Evolutionary conservation across 2,329 filamentous ascomycete genomes (phyloP), one percentile per base, ranked within the genome.

Genomic region (Aspergillus sp.): DNA sequence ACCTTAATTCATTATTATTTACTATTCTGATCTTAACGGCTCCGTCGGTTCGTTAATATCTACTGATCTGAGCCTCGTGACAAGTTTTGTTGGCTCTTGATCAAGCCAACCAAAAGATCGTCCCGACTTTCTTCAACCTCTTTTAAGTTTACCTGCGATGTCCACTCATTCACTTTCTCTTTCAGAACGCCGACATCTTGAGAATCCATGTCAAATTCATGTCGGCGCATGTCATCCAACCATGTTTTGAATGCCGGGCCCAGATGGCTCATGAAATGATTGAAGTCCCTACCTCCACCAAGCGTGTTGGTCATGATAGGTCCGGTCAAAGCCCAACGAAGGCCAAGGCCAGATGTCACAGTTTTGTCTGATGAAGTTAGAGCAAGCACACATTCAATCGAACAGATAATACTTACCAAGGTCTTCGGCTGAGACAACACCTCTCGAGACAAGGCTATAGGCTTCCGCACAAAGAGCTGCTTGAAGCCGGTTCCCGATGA

Each of bases 401-500:
- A 19, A 30, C 7, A 27, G 11, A 37, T 12, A 11, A 12, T 5
- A 39, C 46, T 43, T 27, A 53, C 50, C 46, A 10, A 53, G 19
- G 31, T 53, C 48, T 10, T 51, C 44, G 0, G 50, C 44, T 4
- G 50, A 53, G 8, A 53, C 49, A 4, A 70, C 52, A 4, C 65
- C 65, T 7, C 62, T 50, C 5, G 47, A 48, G 6, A 69, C 56
- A 5, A 70, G 49, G 39, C 59, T 60, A 39, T 64, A 62, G 0
- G 66, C 62, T 47, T 72, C 68, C 4, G 57, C 57, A 31, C 60
- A 54, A 0, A 72, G 52, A 1, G 66, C 66, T 0, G 62, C 61
- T 45, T 75, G 72, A 1, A 75, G 62, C 6, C 73, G 61, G 53
- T 75, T 75, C 11, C 69, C 71, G 6, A 73, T 61, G 43, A 70